phyloP scores from a whole-genome alignment of 2,329 filamentous ascomycete species.

The Aspergillus ibericus region DNA sequence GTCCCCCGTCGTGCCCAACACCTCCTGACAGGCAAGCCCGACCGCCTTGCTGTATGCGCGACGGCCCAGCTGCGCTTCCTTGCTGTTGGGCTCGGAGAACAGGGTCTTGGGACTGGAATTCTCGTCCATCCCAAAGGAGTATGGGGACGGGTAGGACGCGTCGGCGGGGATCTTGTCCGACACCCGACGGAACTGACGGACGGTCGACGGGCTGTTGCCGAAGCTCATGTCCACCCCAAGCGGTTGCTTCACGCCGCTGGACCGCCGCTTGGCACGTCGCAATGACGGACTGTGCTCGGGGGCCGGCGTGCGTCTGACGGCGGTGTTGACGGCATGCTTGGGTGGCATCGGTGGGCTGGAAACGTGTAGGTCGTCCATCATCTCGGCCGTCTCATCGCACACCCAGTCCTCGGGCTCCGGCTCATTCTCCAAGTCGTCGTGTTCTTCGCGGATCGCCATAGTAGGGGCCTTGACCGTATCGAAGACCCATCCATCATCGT shows the following conservation, averaged over 20 bases:
- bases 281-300: conserved; percentile 47
- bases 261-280: conserved; percentile 43
- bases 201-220: conserved; percentile 88
- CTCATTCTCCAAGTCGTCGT: conserved; percentile 48
- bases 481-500: conserved; percentile 90
- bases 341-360: conserved; percentile 46
- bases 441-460: conserved; percentile 57
- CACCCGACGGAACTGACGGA: conserved; percentile 86
- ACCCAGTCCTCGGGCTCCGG: conserved; percentile 37
- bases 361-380: conserved; percentile 42
- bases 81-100: conserved; percentile 51
- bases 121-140: conserved; percentile 37
- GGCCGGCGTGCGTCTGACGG: conserved; percentile 49
- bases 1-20: conserved; percentile 74
- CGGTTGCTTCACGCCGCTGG: conserved; percentile 67
- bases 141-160: conserved; percentile 24
- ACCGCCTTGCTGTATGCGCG: conserved; percentile 78
- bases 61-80: conserved; percentile 80
- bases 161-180: conserved; percentile 61
- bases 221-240: conserved; percentile 88
- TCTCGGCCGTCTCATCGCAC: conserved; percentile 39
- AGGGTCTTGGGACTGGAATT: conserved; percentile 40
- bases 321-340: conserved; percentile 60
- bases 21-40: conserved; percentile 79
- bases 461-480: conserved; percentile 81